These are phyloP conservation scores for Penicillium longicatenatum DNA, from an alignment of 495 filamentous ascomycete genomes.

Conservation along the genomic window DNA sequence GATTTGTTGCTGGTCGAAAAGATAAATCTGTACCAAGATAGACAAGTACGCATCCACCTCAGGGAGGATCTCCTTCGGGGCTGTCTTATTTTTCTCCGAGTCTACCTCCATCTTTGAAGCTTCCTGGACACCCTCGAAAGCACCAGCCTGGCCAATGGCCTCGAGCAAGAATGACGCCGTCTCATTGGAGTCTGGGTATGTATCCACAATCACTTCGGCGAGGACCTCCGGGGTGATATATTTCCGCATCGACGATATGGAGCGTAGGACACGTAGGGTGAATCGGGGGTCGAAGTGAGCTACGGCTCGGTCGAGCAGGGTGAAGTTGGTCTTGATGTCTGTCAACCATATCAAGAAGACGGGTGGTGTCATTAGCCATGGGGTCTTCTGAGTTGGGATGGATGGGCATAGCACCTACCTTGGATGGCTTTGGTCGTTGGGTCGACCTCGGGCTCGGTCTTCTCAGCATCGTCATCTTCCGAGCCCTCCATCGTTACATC, in stretches of 20 bases:
- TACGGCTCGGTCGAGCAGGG: constrained; percentile 87
- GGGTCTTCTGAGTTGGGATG: background rate
- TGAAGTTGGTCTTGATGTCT: constrained; percentile 96
- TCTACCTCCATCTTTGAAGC: constrained; percentile 79
- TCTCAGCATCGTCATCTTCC: constrained; percentile 54
- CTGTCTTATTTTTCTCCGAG: constrained; percentile 49
- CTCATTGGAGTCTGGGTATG: constrained; percentile 65
- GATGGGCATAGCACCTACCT: constrained; percentile 38
- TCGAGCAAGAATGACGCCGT: constrained; percentile 69
- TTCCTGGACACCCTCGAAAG: constrained; percentile 56
- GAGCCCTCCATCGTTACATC: constrained; percentile 73
- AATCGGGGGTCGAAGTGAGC: constrained; percentile 93
- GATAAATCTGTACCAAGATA: constrained; percentile 84
- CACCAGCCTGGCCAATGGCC: constrained; percentile 64
- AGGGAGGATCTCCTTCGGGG: constrained; percentile 72
- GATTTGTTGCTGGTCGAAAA: constrained; percentile 80
- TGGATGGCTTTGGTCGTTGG: constrained; percentile 66
- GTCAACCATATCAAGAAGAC: constrained; percentile 7
- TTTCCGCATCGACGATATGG: constrained; percentile 94
- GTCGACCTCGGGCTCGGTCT: constrained; percentile 58
- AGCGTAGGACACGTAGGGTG: constrained; percentile 87
- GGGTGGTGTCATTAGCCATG: constrained; percentile 8
- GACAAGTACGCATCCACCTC: constrained; percentile 92
- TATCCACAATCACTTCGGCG: constrained; percentile 76
- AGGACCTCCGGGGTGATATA: constrained; percentile 79